Conservation (phyloP, 1,139 yeast species). For the Meyerozyma athensensis region DNA sequence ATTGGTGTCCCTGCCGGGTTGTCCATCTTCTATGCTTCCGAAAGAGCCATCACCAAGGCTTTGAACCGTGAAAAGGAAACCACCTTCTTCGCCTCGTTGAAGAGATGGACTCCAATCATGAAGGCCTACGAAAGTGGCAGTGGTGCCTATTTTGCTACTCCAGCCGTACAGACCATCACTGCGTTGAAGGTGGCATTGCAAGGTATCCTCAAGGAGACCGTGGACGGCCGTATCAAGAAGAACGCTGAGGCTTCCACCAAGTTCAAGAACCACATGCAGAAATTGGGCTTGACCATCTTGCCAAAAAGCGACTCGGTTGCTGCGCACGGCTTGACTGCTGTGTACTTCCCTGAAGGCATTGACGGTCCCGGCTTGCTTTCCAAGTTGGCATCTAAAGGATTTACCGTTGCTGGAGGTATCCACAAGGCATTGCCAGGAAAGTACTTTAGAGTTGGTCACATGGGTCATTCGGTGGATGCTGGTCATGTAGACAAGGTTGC, state of each 20-base stretch:
- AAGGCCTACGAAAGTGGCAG: constrained; percentile 77
- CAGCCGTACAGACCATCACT: constrained; percentile 81
- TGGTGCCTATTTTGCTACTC: constrained; percentile 90
- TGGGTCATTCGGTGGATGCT: constrained; percentile 60
- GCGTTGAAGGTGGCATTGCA: constrained; percentile 75
- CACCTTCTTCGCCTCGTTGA: constrained; percentile 69
- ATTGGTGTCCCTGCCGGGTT: constrained; percentile 94
- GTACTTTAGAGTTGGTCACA: constrained; percentile 92
- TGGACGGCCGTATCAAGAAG: constrained; percentile 58
- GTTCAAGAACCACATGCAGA: constrained; percentile 55
- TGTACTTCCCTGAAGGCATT: constrained; percentile 75
- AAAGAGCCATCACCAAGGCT: constrained; percentile 66
- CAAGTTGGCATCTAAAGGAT: constrained; percentile 58
- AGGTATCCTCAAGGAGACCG: constrained; percentile 58
- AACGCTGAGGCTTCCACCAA: constrained; percentile 60
- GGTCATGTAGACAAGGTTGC: constrained; percentile 39
- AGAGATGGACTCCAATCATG: constrained; percentile 89
- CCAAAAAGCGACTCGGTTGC: constrained; percentile 58
- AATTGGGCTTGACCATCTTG: constrained; percentile 65
- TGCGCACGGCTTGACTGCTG: constrained; percentile 87
- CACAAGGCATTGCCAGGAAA: constrained; percentile 75
- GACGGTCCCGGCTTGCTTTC: constrained; percentile 60
- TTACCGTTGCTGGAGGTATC: constrained; percentile 86
- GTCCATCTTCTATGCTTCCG: constrained; percentile 70
- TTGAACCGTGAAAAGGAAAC: constrained; percentile 51